phyloP scores from a whole-genome alignment of 768 basidiomycete genomes.

The Rubroboletus pulcherrimus region DNA sequence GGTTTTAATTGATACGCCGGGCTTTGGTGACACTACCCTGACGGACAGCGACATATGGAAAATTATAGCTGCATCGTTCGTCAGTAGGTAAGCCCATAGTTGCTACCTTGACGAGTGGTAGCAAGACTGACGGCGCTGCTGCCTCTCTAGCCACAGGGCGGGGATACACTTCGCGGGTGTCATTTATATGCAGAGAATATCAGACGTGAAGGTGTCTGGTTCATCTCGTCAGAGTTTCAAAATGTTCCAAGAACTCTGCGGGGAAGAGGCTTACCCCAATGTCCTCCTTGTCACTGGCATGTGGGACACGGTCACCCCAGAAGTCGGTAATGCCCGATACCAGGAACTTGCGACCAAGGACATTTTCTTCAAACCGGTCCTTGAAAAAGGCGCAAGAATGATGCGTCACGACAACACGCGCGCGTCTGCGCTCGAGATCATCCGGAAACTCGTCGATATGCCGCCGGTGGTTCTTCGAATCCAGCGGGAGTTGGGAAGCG shows the following conservation, averaged over 20 bases:
- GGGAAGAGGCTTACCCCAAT: constrained; percentile 41
- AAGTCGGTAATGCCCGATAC: constrained; percentile 38
- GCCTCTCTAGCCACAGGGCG: constrained; percentile 17
- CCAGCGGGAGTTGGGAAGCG: constrained; percentile 49
- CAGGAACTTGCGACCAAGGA: constrained; percentile 38
- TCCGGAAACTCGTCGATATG: constrained; percentile 38
- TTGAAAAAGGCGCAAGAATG: constrained; percentile 44
- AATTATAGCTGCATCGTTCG: constrained; percentile 42
- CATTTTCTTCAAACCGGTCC: constrained; percentile 49
- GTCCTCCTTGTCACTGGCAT: constrained; percentile 51
- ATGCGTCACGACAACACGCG: constrained; percentile 41
- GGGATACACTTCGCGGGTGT: constrained; percentile 40
- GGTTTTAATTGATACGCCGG: constrained; percentile 58
- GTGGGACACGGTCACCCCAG: constrained; percentile 41
- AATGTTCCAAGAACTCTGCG: constrained; percentile 52
- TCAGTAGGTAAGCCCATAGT: constrained; percentile 19
- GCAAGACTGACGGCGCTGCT: not conserved
- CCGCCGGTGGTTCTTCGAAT: constrained; percentile 43
- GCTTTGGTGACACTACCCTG: constrained; percentile 52
- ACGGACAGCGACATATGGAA: constrained; percentile 48
- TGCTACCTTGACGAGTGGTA: not conserved
- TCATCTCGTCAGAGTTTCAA: constrained; percentile 44
- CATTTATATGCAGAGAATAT: constrained; percentile 52
- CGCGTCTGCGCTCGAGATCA: constrained; percentile 43
- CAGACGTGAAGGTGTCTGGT: constrained; percentile 45